A percentile compares a stretch with the other conserved stretches of the same genome.
Evolutionary conservation across 2,329 filamentous ascomycete genomes (phyloP).

Genomic region (Colletotrichum graminicola): DNA sequence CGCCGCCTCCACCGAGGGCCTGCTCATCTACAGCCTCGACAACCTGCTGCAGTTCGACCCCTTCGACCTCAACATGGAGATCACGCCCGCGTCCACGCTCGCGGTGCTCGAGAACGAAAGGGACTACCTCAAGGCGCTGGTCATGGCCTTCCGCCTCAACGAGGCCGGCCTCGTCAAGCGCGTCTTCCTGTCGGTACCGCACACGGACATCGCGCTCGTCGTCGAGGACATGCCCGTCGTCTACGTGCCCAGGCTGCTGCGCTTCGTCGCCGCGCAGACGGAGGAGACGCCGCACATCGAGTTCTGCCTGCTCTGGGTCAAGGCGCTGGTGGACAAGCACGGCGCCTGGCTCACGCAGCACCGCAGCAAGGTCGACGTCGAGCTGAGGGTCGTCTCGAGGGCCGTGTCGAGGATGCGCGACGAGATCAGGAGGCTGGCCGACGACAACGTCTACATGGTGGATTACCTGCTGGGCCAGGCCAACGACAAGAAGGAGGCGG

Average conservation of each 20-base stretch:
- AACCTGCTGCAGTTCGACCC: constrained; percentile 89
- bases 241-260: constrained; percentile 86
- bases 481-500: constrained; percentile 33
- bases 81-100: constrained; percentile 89
- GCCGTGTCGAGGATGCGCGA: constrained; percentile 84
- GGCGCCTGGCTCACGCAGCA: constrained; percentile 88
- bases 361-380: constrained; percentile 82
- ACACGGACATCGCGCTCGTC: constrained; percentile 79
- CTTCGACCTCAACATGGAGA: constrained; percentile 93
- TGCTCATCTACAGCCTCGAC: constrained; percentile 94
- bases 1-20: constrained; percentile 92
- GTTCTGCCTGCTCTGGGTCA: constrained; percentile 94
- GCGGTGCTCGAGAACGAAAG: constrained; percentile 73
- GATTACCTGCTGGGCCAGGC: constrained; percentile 79
- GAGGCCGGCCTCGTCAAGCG: constrained; percentile 83
- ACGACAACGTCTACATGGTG: constrained; percentile 90
- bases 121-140: constrained; percentile 90
- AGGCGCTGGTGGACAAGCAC: constrained; percentile 83
- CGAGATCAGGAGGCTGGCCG: constrained; percentile 84
- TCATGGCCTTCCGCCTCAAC: constrained; percentile 98
- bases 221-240: constrained; percentile 84
- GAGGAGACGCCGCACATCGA: constrained; percentile 94
- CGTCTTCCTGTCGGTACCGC: constrained; percentile 87
- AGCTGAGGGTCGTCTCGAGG: constrained; percentile 84
- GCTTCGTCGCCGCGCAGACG: constrained; percentile 88